Conservation (phyloP, 2,329 filamentous ascomycete genomes). For the Pseudogymnoascus sp. region DNA sequence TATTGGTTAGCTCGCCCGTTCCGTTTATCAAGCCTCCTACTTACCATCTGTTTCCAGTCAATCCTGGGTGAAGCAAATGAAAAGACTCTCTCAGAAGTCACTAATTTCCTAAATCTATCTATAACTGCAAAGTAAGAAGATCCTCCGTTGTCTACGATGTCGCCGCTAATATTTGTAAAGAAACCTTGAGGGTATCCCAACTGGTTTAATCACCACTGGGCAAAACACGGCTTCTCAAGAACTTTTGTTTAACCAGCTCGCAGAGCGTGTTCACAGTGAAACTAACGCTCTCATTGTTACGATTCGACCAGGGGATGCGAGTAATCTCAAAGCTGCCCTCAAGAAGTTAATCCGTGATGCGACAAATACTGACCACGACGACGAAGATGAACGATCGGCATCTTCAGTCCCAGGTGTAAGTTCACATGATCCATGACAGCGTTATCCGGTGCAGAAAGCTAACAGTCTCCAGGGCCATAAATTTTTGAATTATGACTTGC, state of each 20-base stretch:
- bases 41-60: slow-evolving; percentile 31
- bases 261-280: slow-evolving; percentile 44
- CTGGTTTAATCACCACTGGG: slow-evolving; percentile 68
- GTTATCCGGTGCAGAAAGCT: slow-evolving; percentile 7
- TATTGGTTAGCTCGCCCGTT: slow-evolving; percentile 36
- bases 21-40: slow-evolving; percentile 27
- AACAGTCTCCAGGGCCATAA: slow-evolving; percentile 45
- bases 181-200: slow-evolving; percentile 45
- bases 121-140: slow-evolving; percentile 22
- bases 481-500: slow-evolving; percentile 72
- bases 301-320: slow-evolving; percentile 62
- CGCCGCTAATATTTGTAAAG: not conserved
- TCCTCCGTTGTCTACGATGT: not conserved
- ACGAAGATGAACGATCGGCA: slow-evolving; percentile 41
- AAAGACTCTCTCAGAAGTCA: slow-evolving; percentile 52
- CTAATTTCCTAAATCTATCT: slow-evolving; percentile 44
- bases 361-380: slow-evolving; percentile 48
- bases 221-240: slow-evolving; percentile 72
- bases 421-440: slow-evolving; percentile 9
- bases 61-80: slow-evolving; percentile 55
- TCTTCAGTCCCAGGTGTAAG: slow-evolving; percentile 42
- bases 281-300: slow-evolving; percentile 52
- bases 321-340: slow-evolving; percentile 64
- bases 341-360: slow-evolving; percentile 67
- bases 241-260: slow-evolving; percentile 64